A percentile compares a stretch with the other conserved stretches of the same genome.
Evolutionary conservation across 1,284 basidiomycete genomes (phyloP).

Genomic region (Exobasidium rhododendri): DNA sequence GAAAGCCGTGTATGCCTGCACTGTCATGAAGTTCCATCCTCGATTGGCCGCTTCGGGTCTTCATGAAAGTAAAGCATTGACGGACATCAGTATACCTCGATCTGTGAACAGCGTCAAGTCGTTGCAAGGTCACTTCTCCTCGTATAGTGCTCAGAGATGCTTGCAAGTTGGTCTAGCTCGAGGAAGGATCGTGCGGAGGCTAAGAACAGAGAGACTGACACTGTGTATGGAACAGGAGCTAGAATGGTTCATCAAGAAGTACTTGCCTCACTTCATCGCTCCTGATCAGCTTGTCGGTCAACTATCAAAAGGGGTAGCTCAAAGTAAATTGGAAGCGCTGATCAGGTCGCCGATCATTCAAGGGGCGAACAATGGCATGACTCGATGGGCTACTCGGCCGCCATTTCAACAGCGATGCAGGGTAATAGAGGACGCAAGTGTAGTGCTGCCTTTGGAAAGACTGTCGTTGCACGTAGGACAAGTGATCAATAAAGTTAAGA

Average conservation of each 20-base stretch:
- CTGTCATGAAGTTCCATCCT: slow-evolving; percentile 42
- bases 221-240: slow-evolving; percentile 42
- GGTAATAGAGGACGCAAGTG: background rate
- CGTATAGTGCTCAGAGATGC: slow-evolving; percentile 22
- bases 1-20: slow-evolving; percentile 43
- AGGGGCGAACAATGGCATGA: slow-evolving; percentile 12
- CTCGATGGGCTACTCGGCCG: slow-evolving; percentile 7
- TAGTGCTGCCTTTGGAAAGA: background rate
- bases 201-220: slow-evolving; percentile 22
- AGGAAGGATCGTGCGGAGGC: slow-evolving; percentile 34
- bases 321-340: slow-evolving; percentile 33
- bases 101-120: slow-evolving; percentile 28
- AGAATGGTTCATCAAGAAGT: slow-evolving; percentile 37
- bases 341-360: slow-evolving; percentile 28
- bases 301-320: slow-evolving; percentile 26
- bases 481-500: background rate
- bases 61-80: background rate
- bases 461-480: background rate
- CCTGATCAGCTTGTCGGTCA: slow-evolving; percentile 25
- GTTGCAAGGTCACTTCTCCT: slow-evolving; percentile 25
- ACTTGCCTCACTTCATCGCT: slow-evolving; percentile 32
- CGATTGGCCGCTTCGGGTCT: slow-evolving; percentile 24
- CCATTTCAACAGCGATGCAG: background rate
- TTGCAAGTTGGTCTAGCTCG: slow-evolving; percentile 30
- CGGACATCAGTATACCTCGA: slow-evolving; percentile 35